Evolutionary conservation across 2,329 filamentous ascomycete genomes (phyloP).

Genomic region (Hypoxylon sp.): DNA sequence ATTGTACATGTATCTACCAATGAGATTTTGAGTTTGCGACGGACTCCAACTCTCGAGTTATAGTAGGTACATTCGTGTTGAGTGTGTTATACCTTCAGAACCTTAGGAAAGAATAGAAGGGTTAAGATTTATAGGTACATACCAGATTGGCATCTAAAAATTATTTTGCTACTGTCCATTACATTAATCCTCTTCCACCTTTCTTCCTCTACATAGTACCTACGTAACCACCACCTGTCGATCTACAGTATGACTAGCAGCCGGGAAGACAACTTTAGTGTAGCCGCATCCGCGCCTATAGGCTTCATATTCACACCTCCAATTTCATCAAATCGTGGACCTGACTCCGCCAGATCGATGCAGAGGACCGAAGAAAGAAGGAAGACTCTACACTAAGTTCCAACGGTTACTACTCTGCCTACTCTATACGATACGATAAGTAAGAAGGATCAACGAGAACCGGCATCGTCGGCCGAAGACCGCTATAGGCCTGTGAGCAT

Average conservation of each 20-base stretch:
- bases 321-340: constrained; percentile 26
- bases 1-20: background rate
- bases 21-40: background rate
- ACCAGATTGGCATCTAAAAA: background rate
- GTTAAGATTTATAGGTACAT: too few species aligned
- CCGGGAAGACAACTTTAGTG: constrained; percentile 28
- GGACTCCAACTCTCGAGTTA: background rate
- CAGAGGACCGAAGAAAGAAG: constrained; percentile 30
- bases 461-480: constrained; percentile 37
- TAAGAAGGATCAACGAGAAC: constrained; percentile 18
- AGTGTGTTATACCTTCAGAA: background rate
- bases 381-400: constrained; percentile 3
- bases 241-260: constrained; percentile 29
- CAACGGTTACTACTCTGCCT: constrained; percentile 2
- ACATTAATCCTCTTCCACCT: too few species aligned
- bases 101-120: background rate
- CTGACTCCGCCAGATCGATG: constrained; percentile 31
- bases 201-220: background rate
- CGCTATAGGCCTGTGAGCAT: constrained; percentile 26
- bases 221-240: constrained; percentile 10
- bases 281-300: constrained; percentile 28
- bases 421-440: constrained; percentile 4
- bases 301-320: constrained; percentile 24
- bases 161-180: background rate
- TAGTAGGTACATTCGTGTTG: too few species aligned